Conservation (phyloP, 1,139 yeast species). For the Debaryomyces psychrophilus region DNA sequence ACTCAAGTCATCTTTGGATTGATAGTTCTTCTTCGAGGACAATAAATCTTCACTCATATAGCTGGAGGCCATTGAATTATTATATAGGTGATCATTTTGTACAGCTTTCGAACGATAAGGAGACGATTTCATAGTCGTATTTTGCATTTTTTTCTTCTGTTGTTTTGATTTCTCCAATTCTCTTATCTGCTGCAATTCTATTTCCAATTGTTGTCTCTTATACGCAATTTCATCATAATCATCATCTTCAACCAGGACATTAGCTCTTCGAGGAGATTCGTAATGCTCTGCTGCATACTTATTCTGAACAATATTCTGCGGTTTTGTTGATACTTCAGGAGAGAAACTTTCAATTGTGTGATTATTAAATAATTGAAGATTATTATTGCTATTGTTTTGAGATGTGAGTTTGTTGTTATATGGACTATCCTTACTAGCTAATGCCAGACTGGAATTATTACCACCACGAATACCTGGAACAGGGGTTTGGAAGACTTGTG, state of each 20-base stretch:
- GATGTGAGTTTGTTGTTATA: slow-evolving; percentile 19
- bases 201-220: slow-evolving; percentile 44
- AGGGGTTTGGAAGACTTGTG: slow-evolving; percentile 15
- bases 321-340: slow-evolving; percentile 28
- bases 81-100: slow-evolving; percentile 9
- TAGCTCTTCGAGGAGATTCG: neutral
- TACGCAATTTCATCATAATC: slow-evolving; percentile 35
- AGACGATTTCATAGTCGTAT: slow-evolving; percentile 11
- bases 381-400: slow-evolving; percentile 6
- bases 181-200: slow-evolving; percentile 42
- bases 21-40: slow-evolving; percentile 33
- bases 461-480: slow-evolving; percentile 1
- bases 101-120: slow-evolving; percentile 3
- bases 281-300: neutral
- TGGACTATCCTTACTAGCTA: slow-evolving; percentile 17
- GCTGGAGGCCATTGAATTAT: slow-evolving; percentile 29
- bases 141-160: slow-evolving; percentile 17
- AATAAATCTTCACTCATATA: slow-evolving; percentile 42
- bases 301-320: slow-evolving; percentile 9
- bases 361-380: slow-evolving; percentile 22
- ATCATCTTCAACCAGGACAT: slow-evolving; percentile 10
- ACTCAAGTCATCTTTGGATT: slow-evolving; percentile 43
- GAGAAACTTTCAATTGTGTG: slow-evolving; percentile 32
- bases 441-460: neutral
- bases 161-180: slow-evolving; percentile 36